phyloP scores from a whole-genome alignment of 352 stramenopile genomes.

The Bremia lactucae region DNA sequence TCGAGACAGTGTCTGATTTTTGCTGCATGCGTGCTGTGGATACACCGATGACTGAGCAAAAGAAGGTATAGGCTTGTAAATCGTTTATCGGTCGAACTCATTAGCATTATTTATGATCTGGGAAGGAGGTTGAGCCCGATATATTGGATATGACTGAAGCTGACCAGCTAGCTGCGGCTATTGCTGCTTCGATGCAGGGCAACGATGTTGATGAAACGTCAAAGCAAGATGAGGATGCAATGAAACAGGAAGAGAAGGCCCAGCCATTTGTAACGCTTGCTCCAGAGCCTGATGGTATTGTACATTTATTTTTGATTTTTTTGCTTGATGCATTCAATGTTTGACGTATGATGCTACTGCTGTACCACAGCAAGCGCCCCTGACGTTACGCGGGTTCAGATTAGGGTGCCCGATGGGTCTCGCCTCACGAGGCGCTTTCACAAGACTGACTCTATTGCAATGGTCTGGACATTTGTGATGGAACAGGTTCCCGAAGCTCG shows the following conservation, averaged over 20 bases:
- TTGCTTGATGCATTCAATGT: too few relatives aligned
- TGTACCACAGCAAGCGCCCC: slow-evolving; percentile 28
- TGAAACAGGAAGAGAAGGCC: slow-evolving; percentile 25
- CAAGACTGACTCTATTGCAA: slow-evolving; percentile 51
- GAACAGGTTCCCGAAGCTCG: slow-evolving; percentile 66
- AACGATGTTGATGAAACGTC: slow-evolving; percentile 13
- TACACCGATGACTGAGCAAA: slow-evolving; percentile 7
- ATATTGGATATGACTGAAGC: slow-evolving; percentile 64
- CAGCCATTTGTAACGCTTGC: slow-evolving; percentile 36
- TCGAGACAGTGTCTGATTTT: slow-evolving; percentile 48
- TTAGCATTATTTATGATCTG: too few relatives aligned
- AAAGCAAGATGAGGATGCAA: slow-evolving; percentile 15
- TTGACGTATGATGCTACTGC: too few relatives aligned
- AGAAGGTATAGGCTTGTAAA: slow-evolving; percentile 7
- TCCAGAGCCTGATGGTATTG: slow-evolving; percentile 47
- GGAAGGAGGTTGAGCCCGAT: slow-evolving; percentile 10
- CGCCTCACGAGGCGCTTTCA: slow-evolving; percentile 63
- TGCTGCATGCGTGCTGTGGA: slow-evolving; percentile 43
- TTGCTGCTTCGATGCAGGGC: slow-evolving; percentile 64
- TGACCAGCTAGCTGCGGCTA: slow-evolving; percentile 67
- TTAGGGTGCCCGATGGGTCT: slow-evolving; percentile 52
- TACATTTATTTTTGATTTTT: too few relatives aligned
- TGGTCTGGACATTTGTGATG: slow-evolving; percentile 62
- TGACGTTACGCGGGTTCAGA: slow-evolving; percentile 54
- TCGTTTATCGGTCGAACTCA: too few relatives aligned